A percentile compares a stretch with the other conserved stretches of the same genome.
Conservation (phyloP, 2,329 filamentous ascomycete species). For the Aspergillus brunneoviolaceus region DNA sequence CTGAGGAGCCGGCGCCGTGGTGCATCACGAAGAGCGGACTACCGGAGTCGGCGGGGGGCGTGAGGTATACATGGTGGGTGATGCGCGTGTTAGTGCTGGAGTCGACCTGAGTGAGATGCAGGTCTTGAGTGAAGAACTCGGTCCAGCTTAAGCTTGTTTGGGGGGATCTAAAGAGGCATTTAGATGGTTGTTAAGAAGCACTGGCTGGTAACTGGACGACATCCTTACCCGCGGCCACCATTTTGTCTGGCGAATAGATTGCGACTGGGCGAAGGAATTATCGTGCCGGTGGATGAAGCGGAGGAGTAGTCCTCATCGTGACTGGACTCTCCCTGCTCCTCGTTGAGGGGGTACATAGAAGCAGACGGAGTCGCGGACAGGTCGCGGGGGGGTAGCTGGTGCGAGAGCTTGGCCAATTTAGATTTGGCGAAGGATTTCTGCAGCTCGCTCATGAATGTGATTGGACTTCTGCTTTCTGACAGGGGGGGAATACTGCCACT, state of each 20-base stretch:
- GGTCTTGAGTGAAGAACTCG: slow-evolving; percentile 84
- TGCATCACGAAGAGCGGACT: slow-evolving; percentile 84
- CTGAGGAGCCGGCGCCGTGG: slow-evolving; percentile 91
- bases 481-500: not conserved
- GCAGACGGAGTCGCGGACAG: slow-evolving; percentile 22
- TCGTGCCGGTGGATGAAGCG: slow-evolving; percentile 89
- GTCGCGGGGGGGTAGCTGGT: slow-evolving; percentile 49
- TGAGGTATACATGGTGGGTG: slow-evolving; percentile 83
- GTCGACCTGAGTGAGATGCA: slow-evolving; percentile 60
- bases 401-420: slow-evolving; percentile 64
- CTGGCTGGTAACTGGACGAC: too few relatives aligned
- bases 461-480: not conserved
- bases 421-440: slow-evolving; percentile 76
- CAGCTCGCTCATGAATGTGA: slow-evolving; percentile 70
- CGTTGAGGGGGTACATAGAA: slow-evolving; percentile 33
- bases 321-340: slow-evolving; percentile 12
- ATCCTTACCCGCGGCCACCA: slow-evolving; percentile 54
- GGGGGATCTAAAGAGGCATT: slow-evolving; percentile 26
- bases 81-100: slow-evolving; percentile 47
- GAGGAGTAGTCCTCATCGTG: slow-evolving; percentile 73
- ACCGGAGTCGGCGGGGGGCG: slow-evolving; percentile 68
- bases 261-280: slow-evolving; percentile 73
- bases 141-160: slow-evolving; percentile 78
- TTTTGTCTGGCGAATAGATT: slow-evolving; percentile 69
- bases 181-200: not conserved